Base-by-base conservation (phyloP, 2,329 filamentous ascomycete genomes). In the Cytospora leucostoma region DNA sequence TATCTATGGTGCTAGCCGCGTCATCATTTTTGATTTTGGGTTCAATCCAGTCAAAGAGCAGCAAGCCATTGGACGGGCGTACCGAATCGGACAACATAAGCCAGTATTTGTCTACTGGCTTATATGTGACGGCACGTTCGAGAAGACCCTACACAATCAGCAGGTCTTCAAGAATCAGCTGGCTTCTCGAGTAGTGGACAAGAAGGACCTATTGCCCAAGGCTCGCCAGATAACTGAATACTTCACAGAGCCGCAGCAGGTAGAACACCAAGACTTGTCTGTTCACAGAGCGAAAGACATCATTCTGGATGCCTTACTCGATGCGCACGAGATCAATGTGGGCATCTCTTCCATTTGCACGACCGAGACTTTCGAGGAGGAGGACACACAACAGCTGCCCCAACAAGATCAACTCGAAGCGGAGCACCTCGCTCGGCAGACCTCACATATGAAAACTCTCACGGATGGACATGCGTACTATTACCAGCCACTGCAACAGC, bases 41-140 rank as follows among this genome's bases (percentile, higher is more conserved):
- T 97, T 88, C 77, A 95, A 93, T 67, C 93, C 93, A 0, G 83
- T 87, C 6, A 82, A 88, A 71, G 93, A 97, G 74, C 88, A 93
- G 70, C 93, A 97, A 75, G 93, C 93, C 1, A 86, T 97, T 57
- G 93, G 92, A 2, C 84, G 93, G 59, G 89, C 91, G 0, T 97
- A 95, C 74, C 90, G 93, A 1, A 84, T 97, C 38, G 92, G 93
- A 0, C 93, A 97, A 74, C 79, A 77, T 44, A 95, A 93, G 69
- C 81, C 84, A 0, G 93, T 96, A 1, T 93, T 85, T 71, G 92
- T 97, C 1, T 97, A 97, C 75, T 89, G 90, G 19, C 87, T 97
- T 66, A 79, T 93, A 33, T 80, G 87, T 12, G 91, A 87, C 2
- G 93, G 92, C 1, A 95, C 92, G 0, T 93, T 89, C 68, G 93